Evolutionary conservation across 116 monocot species (phyloP).

Genomic region (Cymodocea nodosa): DNA sequence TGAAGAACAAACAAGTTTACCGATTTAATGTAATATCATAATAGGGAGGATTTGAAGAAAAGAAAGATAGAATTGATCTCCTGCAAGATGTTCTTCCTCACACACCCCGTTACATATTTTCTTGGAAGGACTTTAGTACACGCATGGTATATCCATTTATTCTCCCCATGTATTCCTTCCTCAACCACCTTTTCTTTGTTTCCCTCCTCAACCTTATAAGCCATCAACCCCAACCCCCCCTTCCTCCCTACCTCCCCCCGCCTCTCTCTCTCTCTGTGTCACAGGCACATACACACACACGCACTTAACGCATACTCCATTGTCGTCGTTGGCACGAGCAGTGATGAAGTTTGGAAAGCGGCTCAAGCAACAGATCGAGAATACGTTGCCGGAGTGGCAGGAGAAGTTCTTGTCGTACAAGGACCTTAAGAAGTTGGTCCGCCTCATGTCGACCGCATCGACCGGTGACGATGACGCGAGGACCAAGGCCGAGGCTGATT

Average conservation of each 20-base stretch:
- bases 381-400: constrained; percentile 74
- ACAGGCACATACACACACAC: too few species aligned
- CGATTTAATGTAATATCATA: too few species aligned
- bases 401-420: constrained; percentile 76
- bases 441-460: constrained; percentile 9
- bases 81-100: too few species aligned
- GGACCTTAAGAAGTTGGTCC: constrained; percentile 63
- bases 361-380: constrained; percentile 62
- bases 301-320: too few species aligned
- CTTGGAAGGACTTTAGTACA: background rate
- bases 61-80: too few species aligned
- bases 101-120: too few species aligned
- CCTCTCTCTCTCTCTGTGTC: background rate
- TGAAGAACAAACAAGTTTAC: too few species aligned
- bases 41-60: too few species aligned
- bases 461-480: constrained; percentile 5
- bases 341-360: constrained; percentile 90
- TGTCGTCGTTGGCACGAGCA: background rate
- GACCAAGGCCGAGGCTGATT: constrained; percentile 32
- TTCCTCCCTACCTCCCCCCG: background rate
- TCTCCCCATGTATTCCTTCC: background rate
- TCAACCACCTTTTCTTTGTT: too few species aligned
- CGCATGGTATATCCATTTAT: constrained; percentile 1
- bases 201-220: background rate
- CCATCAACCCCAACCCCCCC: background rate